These are phyloP conservation scores for Myriosclerotinia curreyana DNA, from an alignment of 2,329 filamentous ascomycete species.

Conservation along the genomic window DNA sequence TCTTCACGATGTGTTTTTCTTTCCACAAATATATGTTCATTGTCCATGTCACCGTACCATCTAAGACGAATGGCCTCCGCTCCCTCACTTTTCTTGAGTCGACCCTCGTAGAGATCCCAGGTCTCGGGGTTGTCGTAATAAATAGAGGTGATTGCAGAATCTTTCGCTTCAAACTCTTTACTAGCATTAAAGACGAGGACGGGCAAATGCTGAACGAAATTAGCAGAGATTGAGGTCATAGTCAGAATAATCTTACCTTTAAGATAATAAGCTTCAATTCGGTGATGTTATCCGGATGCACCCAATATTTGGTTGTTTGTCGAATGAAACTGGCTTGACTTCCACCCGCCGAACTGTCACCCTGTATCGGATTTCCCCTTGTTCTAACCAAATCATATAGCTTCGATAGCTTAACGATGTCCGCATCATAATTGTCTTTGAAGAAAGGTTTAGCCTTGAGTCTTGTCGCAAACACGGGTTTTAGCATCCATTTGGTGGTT, in stretches of 20 bases:
- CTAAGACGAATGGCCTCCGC: conserved; percentile 93
- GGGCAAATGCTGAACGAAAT: conserved; percentile 67
- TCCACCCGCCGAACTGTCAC: conserved; percentile 87
- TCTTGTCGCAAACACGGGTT: conserved; percentile 90
- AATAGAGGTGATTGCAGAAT: conserved; percentile 95
- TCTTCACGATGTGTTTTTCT: conserved; percentile 97
- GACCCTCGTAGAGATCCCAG: conserved; percentile 91
- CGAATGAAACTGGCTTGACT: conserved; percentile 93
- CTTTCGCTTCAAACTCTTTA: conserved; percentile 89
- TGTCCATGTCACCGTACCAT: conserved; percentile 98
- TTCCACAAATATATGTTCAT: conserved; percentile 93
- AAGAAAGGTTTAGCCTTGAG: conserved; percentile 97
- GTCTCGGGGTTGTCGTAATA: conserved; percentile 95
- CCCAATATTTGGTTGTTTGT: conserved; percentile 99
- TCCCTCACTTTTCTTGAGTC: conserved; percentile 95
- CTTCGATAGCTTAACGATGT: conserved; percentile 90
- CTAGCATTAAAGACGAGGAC: conserved; percentile 96
- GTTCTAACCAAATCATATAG: conserved; percentile 94
- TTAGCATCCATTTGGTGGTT: conserved; percentile 88
- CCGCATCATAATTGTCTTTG: conserved; percentile 97
- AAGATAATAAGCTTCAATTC: conserved; percentile 97
- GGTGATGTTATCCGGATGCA: conserved; percentile 96
- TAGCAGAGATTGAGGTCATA: conserved; percentile 22
- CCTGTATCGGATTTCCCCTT: conserved; percentile 85
- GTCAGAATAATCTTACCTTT: conserved; percentile 51